A percentile compares a stretch with the other conserved stretches of the same genome.
These are phyloP conservation scores for Diaporthe aspalathi DNA, from an alignment of 2,329 filamentous ascomycete genomes.

Conservation along the genomic window DNA sequence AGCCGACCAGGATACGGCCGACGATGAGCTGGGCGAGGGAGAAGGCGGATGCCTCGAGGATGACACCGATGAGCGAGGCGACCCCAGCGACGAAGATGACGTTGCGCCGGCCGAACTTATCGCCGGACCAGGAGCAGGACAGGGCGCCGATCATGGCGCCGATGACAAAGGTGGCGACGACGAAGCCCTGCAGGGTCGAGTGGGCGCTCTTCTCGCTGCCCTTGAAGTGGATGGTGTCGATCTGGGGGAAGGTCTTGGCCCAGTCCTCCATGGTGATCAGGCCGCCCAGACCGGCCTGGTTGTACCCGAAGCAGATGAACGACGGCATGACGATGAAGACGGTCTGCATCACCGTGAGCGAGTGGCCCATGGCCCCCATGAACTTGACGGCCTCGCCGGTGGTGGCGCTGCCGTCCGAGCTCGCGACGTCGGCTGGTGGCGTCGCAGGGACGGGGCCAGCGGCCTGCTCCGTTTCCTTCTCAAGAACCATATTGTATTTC, in stretches of 20 bases:
- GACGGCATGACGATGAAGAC: slow-evolving; percentile 42
- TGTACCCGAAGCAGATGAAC: slow-evolving; percentile 64
- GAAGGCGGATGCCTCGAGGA: slow-evolving; percentile 60
- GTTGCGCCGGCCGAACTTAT: slow-evolving; percentile 61
- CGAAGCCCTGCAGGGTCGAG: slow-evolving; percentile 45
- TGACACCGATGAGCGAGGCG: slow-evolving; percentile 62
- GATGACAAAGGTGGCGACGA: slow-evolving; percentile 42
- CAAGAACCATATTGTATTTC: slow-evolving; percentile 21
- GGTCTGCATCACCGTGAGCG: slow-evolving; percentile 39
- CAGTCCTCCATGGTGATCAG: slow-evolving; percentile 50
- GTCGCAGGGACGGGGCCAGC: not conserved
- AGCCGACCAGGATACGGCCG: slow-evolving; percentile 62
- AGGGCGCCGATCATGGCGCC: slow-evolving; percentile 43
- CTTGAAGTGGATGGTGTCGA: slow-evolving; percentile 58
- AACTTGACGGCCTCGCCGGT: slow-evolving; percentile 30
- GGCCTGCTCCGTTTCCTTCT: slow-evolving; percentile 22
- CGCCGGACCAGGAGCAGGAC: slow-evolving; percentile 50
- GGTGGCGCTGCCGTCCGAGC: too few relatives aligned
- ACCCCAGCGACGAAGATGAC: slow-evolving; percentile 60
- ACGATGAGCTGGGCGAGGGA: slow-evolving; percentile 60
- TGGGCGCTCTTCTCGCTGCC: slow-evolving; percentile 56
- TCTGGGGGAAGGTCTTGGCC: slow-evolving; percentile 58
- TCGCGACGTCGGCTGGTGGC: not conserved
- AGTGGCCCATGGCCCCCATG: slow-evolving; percentile 39
- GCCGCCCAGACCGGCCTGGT: slow-evolving; percentile 62